Evolutionary conservation across 495 filamentous ascomycete species (phyloP).

Genomic region (Penicillium longicatenatum): DNA sequence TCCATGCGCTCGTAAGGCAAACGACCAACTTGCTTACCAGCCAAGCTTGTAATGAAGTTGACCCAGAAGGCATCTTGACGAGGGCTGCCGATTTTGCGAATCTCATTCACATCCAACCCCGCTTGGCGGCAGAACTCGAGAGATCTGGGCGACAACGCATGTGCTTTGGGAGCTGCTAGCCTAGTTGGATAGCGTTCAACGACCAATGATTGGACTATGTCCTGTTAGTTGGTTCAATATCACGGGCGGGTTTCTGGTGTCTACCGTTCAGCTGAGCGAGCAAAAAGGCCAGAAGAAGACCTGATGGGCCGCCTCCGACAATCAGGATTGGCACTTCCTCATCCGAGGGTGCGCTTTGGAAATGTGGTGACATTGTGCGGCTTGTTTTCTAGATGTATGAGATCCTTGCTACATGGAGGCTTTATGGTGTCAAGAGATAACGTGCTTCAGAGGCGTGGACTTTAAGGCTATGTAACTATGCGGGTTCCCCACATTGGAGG

Average conservation of each 20-base stretch:
- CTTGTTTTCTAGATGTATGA: neutral
- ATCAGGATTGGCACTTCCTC: slow-evolving; percentile 12
- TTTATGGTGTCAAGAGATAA: neutral
- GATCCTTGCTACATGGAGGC: neutral
- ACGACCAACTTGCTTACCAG: slow-evolving; percentile 27
- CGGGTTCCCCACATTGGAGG: neutral
- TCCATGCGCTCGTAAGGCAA: slow-evolving; percentile 38
- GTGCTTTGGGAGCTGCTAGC: slow-evolving; percentile 31
- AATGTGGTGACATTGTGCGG: slow-evolving; percentile 4
- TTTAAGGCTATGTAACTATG: neutral
- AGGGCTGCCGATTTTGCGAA: slow-evolving; percentile 25
- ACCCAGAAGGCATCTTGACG: slow-evolving; percentile 31
- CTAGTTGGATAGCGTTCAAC: slow-evolving; percentile 30
- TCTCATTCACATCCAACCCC: slow-evolving; percentile 27
- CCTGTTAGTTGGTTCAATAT: neutral
- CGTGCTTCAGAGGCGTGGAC: neutral
- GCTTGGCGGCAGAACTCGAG: slow-evolving; percentile 34
- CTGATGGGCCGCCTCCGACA: slow-evolving; percentile 11
- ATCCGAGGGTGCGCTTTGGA: neutral
- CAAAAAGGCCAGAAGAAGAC: slow-evolving; percentile 11
- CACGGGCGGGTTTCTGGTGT: neutral
- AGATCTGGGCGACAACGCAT: slow-evolving; percentile 32
- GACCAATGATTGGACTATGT: slow-evolving; percentile 24
- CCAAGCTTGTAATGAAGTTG: slow-evolving; percentile 32
- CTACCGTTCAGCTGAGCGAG: slow-evolving; percentile 6